These are phyloP conservation scores for Diatrype stigma DNA, from an alignment of 2,329 filamentous ascomycete genomes.

Conservation along the genomic window DNA sequence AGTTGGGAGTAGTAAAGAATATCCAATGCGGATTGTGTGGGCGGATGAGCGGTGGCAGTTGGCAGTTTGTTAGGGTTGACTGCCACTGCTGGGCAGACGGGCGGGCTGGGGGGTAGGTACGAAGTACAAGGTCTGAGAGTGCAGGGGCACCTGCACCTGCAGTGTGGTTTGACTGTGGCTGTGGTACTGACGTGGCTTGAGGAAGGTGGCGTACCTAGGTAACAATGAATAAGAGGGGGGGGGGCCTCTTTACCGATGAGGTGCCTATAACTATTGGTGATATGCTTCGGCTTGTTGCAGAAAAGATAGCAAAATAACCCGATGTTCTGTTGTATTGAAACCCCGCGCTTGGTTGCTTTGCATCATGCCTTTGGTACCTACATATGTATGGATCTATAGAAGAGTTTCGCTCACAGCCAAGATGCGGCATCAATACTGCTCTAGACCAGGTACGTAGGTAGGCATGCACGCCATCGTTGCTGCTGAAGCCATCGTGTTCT, in stretches of 20 bases:
- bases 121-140: too few relatives aligned
- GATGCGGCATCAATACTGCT: not conserved
- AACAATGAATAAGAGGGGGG: too few relatives aligned
- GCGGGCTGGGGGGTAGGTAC: not conserved
- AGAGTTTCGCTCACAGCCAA: not conserved
- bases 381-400: not conserved
- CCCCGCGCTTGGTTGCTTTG: not conserved
- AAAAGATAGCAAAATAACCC: too few relatives aligned
- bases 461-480: not conserved
- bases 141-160: too few relatives aligned
- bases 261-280: too few relatives aligned
- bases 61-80: slow-evolving; percentile 38
- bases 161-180: not conserved
- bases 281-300: too few relatives aligned
- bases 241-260: too few relatives aligned
- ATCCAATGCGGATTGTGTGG: slow-evolving; percentile 22
- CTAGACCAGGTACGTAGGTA: not conserved
- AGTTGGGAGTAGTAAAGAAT: not conserved
- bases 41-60: slow-evolving; percentile 35
- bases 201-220: not conserved
- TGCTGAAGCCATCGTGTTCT: not conserved
- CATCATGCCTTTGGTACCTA: too few relatives aligned
- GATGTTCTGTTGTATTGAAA: too few relatives aligned
- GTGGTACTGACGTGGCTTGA: too few relatives aligned
- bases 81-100: slow-evolving; percentile 1